Percentiles rank a stretch among this genome's conserved stretches.
phyloP scores from a whole-genome alignment of 2,329 filamentous ascomycete genomes.

The Colletotrichum sp. region DNA sequence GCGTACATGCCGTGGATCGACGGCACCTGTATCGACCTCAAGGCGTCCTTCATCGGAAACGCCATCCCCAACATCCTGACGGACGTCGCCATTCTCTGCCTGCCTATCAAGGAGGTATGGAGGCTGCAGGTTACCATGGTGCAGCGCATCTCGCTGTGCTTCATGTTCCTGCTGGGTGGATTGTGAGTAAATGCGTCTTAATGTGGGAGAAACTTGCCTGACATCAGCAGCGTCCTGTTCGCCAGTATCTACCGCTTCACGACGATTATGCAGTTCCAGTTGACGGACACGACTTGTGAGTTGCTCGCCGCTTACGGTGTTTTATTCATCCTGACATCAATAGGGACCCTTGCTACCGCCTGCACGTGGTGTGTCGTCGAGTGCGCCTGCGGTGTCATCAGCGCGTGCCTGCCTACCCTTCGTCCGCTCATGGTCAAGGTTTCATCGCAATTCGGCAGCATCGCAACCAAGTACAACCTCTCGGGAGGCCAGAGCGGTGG shows the following conservation, averaged over 20 bases:
- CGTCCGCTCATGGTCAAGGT: conserved; percentile 31
- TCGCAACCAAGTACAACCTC: conserved; percentile 12
- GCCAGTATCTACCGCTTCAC: conserved; percentile 30
- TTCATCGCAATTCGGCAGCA: conserved; percentile 9
- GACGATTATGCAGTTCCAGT: conserved; percentile 32
- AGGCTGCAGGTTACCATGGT: conserved; percentile 26
- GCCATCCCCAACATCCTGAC: conserved; percentile 45
- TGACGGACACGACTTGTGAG: conserved; percentile 27
- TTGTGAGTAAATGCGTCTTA: conserved; percentile 30
- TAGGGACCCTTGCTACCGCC: conserved; percentile 32
- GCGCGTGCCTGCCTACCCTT: conserved; percentile 46
- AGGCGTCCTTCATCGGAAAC: conserved; percentile 46
- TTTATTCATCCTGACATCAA: background rate
- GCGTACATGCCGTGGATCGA: conserved; percentile 36
- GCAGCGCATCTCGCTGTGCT: conserved; percentile 26
- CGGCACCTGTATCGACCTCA: conserved; percentile 44
- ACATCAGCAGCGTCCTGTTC: background rate
- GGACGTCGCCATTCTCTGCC: conserved; percentile 38
- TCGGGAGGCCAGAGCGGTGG: conserved; percentile 10
- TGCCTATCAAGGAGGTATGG: conserved; percentile 30
- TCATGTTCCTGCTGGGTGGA: conserved; percentile 36
- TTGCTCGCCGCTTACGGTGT: accelerated
- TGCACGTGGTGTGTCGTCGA: conserved; percentile 39
- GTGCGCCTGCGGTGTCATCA: conserved; percentile 39
- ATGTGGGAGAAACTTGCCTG: background rate